A percentile compares a stretch with the other conserved stretches of the same genome.
Evolutionary conservation across 176 grass and related monocot species (phyloP).

Genomic region (Otatea glauca): DNA sequence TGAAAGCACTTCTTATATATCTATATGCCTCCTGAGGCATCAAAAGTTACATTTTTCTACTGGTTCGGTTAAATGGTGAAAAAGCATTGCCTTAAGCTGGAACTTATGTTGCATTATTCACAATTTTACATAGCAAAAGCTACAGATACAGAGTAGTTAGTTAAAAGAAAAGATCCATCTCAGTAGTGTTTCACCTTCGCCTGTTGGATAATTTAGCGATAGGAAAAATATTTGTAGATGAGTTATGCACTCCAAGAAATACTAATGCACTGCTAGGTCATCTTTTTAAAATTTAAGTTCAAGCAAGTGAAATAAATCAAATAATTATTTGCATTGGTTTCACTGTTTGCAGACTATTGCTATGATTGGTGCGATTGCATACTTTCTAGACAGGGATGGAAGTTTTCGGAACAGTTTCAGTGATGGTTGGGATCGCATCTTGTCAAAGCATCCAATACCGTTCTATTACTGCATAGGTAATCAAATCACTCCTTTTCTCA

Average conservation of each 20-base stretch:
- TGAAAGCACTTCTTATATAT: neutral
- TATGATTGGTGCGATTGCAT: constrained; percentile 75
- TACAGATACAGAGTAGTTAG: neutral
- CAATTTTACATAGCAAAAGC: neutral
- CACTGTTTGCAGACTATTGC: constrained; percentile 68
- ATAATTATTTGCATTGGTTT: constrained; percentile 1
- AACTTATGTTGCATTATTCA: neutral
- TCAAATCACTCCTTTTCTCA: neutral
- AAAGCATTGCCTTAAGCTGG: too few relatives aligned
- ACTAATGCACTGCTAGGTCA: neutral
- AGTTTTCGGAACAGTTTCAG: constrained; percentile 90
- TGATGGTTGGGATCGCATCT: constrained; percentile 90
- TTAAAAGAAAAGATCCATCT: neutral
- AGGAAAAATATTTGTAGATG: constrained; percentile 3
- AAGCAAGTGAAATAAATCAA: neutral
- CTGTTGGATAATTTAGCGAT: neutral
- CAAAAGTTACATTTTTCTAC: neutral
- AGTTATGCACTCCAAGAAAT: neutral
- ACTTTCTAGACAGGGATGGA: constrained; percentile 89
- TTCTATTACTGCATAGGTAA: constrained; percentile 99
- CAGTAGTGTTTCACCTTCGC: constrained; percentile 25
- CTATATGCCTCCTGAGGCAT: neutral
- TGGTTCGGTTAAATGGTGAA: neutral
- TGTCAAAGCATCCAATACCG: constrained; percentile 93
- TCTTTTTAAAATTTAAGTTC: constrained; percentile 2